Conservation (phyloP, 495 filamentous ascomycete genomes). For the Aspergillus nidulans region DNA sequence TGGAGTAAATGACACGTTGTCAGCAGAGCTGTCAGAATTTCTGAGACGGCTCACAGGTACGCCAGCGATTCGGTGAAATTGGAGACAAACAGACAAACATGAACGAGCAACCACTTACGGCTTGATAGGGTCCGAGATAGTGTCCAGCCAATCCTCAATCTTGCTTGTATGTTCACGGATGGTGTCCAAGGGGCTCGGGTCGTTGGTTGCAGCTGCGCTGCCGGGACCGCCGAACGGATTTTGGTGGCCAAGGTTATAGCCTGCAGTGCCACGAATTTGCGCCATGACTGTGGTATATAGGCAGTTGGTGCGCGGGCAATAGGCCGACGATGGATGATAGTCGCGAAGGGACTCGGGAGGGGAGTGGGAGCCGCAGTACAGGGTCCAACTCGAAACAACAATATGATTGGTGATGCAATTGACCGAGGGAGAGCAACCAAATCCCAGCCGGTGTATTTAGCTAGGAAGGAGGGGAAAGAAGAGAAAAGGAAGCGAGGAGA, state of each 20-base stretch:
- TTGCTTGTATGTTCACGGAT: constrained; percentile 95
- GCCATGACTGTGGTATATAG: constrained; percentile 57
- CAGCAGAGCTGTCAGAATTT: constrained; percentile 20
- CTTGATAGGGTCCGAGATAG: constrained; percentile 83
- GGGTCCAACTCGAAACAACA: constrained; percentile 10
- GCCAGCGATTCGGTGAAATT: constrained; percentile 12
- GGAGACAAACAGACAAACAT: not conserved
- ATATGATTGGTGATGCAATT: constrained; percentile 5
- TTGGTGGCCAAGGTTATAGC: constrained; percentile 85
- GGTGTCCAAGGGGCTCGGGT: constrained; percentile 83
- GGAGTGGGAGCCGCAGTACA: not conserved
- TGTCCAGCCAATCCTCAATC: constrained; percentile 93
- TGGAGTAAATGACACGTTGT: constrained; percentile 43
- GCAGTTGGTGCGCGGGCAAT: not conserved
- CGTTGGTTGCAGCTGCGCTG: constrained; percentile 57
- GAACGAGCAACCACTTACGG: constrained; percentile 62
- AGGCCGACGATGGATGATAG: not conserved
- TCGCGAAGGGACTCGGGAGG: not conserved
- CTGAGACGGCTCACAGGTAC: not conserved
- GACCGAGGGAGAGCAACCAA: not conserved
- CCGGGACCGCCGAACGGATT: constrained; percentile 66
- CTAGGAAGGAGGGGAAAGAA: not conserved
- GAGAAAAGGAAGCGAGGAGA: constrained; percentile 5
- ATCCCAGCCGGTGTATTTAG: not conserved
- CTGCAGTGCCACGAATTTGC: constrained; percentile 93